A percentile compares a stretch with the other conserved stretches of the same genome.
phyloP scores from a whole-genome alignment of 441 rosid species.

The Breynia disticha region DNA sequence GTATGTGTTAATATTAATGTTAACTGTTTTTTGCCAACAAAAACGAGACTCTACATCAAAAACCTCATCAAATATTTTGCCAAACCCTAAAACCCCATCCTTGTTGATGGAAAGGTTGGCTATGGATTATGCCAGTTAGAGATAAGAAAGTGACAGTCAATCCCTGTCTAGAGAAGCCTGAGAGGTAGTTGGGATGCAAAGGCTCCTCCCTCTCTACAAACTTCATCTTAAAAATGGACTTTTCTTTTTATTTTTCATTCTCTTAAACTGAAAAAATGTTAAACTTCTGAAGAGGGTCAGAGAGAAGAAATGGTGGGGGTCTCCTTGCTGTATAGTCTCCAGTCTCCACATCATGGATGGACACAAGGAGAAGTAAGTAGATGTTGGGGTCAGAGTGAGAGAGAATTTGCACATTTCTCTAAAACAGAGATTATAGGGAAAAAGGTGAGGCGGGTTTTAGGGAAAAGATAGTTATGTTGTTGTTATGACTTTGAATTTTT shows the following conservation, averaged over 20 bases:
- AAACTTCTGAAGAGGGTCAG: too few species aligned
- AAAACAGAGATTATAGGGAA: slow-evolving; percentile 13
- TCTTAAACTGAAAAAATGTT: too few species aligned
- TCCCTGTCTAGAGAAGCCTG: slow-evolving; percentile 18
- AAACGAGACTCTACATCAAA: too few species aligned
- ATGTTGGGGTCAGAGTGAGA: slow-evolving; percentile 13
- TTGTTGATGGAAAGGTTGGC: not conserved
- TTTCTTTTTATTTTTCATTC: too few species aligned
- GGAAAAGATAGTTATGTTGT: slow-evolving; percentile 23
- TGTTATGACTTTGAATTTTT: slow-evolving; percentile 38
- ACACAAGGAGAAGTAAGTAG: not conserved
- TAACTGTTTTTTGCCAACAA: too few species aligned
- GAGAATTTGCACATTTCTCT: slow-evolving; percentile 31
- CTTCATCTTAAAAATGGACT: not conserved
- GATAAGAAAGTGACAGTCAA: slow-evolving; percentile 17
- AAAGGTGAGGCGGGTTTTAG: slow-evolving; percentile 32
- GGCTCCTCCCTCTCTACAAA: not conserved
- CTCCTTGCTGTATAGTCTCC: not conserved
- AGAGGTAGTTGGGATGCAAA: slow-evolving; percentile 16
- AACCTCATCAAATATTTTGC: too few species aligned
- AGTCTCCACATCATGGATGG: not conserved
- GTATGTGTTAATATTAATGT: too few species aligned
- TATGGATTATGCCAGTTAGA: slow-evolving; percentile 13
- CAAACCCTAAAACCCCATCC: not conserved
- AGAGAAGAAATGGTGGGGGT: not conserved